phyloP scores from a whole-genome alignment of 768 basidiomycete genomes.

The Rhizopogon vesiculosus region DNA sequence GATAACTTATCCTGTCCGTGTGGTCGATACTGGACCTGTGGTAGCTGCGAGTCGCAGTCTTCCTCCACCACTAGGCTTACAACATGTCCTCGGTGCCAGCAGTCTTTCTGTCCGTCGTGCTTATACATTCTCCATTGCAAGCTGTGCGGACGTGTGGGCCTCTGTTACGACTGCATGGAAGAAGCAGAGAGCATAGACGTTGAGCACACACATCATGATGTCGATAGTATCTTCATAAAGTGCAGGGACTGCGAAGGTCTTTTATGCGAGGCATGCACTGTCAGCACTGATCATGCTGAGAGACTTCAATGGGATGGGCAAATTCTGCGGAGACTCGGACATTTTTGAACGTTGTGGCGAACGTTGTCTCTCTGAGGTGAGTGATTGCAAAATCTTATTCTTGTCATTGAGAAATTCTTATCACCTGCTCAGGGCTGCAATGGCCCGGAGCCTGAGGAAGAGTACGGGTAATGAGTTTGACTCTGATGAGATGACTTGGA shows the following conservation, averaged over 20 bases:
- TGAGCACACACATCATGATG: not conserved
- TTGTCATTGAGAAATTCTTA: not conserved
- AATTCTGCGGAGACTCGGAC: too few species aligned
- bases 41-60: not conserved
- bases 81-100: constrained; percentile 1
- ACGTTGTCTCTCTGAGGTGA: too few species aligned
- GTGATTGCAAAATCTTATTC: not conserved
- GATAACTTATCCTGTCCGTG: not conserved
- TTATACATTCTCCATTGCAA: not conserved
- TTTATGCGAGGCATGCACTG: not conserved
- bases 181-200: not conserved
- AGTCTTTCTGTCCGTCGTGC: not conserved
- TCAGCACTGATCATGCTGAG: not conserved
- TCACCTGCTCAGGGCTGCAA: not conserved
- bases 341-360: too few species aligned
- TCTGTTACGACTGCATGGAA: constrained; percentile 1
- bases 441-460: too few species aligned
- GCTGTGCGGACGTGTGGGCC: not conserved
- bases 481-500: too few species aligned
- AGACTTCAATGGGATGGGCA: not conserved
- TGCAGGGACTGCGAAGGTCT: not conserved
- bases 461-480: too few species aligned
- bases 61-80: not conserved
- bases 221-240: not conserved
- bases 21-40: constrained; percentile 1